Evolutionary conservation across 306 rosid genomes (phyloP), one percentile per base, ranked within the genome.

Genomic region (Ceratonia siliqua): DNA sequence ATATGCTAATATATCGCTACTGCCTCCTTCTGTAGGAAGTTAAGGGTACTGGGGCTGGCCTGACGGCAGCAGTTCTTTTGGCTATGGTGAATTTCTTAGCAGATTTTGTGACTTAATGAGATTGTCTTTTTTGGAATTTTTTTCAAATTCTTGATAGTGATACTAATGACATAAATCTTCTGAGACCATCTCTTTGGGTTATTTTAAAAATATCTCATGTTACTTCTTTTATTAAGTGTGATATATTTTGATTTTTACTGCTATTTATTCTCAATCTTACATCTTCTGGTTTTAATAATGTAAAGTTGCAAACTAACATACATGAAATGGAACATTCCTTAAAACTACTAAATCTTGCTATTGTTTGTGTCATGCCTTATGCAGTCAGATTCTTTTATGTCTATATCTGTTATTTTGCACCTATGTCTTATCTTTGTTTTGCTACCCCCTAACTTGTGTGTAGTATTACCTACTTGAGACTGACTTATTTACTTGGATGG

Each of bases 31-130:
- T 45, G 56, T 71, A 89, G 92, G 94, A 89, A 85, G 89, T 85
- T 32, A 89, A 85, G 79, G 94, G 94, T 65, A 38, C 87, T 57
- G 92, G 94, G 64, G 94, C 94, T 72, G 92, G 92, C 75, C 78
- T 89, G 64, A 87, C 89, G 77, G 90, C 92, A 39, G 92, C 94
- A 1, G 90, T 33, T 74, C 90, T 89, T 87, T 69, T 89, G 81
- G 94, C 90, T 56, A 87, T 85, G 94, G 94, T 89, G 81, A 76
- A 63, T 77, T 48, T 42, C 70, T 54, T 50, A 48, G 53, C 65
- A 20, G 80, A 70, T 70, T 76, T 76, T 48, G 14, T 38, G 75
- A 76, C 55, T n/a, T n/a, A 49, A 49, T 33, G 35, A 58, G 28
- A 55, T 66, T 63, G 46, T 54, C 33, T 48, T 66, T 12, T 12